phyloP scores from a whole-genome alignment of 2,329 filamentous ascomycete species.

The Xylaria sp. region DNA sequence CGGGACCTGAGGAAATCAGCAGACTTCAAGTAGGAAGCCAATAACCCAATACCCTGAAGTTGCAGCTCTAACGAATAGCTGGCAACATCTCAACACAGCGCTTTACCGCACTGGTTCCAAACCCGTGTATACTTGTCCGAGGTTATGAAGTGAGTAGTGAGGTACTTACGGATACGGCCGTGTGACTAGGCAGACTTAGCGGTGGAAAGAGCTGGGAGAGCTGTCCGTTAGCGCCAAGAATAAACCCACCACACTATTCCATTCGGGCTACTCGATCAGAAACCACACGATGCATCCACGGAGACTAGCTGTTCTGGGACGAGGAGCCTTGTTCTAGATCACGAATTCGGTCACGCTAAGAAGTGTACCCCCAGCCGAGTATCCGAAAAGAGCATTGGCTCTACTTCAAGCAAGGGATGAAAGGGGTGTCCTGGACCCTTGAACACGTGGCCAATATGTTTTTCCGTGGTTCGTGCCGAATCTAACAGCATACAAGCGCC shows the following conservation, averaged over 20 bases:
- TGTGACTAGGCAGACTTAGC: neutral
- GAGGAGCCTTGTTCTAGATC: slow-evolving; percentile 29
- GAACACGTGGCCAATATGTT: slow-evolving; percentile 25
- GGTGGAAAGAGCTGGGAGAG: neutral
- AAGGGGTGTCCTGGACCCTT: neutral
- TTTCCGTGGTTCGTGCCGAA: neutral
- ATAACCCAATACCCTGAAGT: slow-evolving; percentile 4
- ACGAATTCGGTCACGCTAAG: slow-evolving; percentile 28
- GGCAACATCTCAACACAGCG: slow-evolving; percentile 6
- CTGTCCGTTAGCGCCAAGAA: slow-evolving; percentile 12
- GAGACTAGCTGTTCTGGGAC: slow-evolving; percentile 26
- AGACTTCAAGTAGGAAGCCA: neutral
- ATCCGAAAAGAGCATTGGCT: slow-evolving; percentile 16
- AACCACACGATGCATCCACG: slow-evolving; percentile 13
- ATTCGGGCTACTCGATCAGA: slow-evolving; percentile 6
- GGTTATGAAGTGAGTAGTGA: neutral
- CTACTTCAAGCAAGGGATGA: slow-evolving; percentile 10
- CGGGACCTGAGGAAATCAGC: slow-evolving; percentile 5
- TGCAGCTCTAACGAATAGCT: neutral
- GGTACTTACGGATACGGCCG: slow-evolving; percentile 1
- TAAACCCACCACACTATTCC: slow-evolving; percentile 4
- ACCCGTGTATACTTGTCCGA: neutral
- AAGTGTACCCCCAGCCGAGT: neutral
- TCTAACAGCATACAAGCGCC: neutral
- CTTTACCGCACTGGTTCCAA: neutral